A percentile compares a stretch with the other conserved stretches of the same genome.
Evolutionary conservation across 2,329 filamentous ascomycete species (phyloP).

Genomic region (Cladophialophora carrionii): DNA sequence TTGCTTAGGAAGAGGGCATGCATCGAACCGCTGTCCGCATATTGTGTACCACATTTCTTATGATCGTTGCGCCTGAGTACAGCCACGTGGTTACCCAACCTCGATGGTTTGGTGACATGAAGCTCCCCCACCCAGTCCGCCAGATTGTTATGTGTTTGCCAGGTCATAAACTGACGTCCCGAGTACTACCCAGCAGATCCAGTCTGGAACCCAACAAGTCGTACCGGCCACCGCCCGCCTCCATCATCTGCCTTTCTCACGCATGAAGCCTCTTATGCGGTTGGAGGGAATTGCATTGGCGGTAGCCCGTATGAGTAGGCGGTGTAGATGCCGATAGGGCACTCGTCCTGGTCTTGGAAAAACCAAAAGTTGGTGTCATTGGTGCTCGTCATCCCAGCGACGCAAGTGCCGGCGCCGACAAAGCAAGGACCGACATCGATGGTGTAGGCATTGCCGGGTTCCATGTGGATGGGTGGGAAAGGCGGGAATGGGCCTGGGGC

Average conservation of each 20-base stretch:
- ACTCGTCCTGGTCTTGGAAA: slow-evolving; percentile 65
- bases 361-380: slow-evolving; percentile 60
- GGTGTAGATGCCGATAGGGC: slow-evolving; percentile 39
- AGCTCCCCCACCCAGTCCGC: not conserved
- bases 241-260: not conserved
- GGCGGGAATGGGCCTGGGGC: slow-evolving; percentile 51
- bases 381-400: slow-evolving; percentile 47
- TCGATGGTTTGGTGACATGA: not conserved
- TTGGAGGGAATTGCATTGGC: slow-evolving; percentile 9
- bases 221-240: not conserved
- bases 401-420: slow-evolving; percentile 38
- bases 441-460: slow-evolving; percentile 59
- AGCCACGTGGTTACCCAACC: not conserved
- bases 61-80: not conserved
- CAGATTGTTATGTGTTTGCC: not conserved
- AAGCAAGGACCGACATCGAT: slow-evolving; percentile 45
- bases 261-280: not conserved
- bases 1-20: not conserved
- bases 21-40: not conserved
- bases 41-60: not conserved
- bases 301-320: slow-evolving; percentile 37
- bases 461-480: slow-evolving; percentile 45
- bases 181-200: not conserved
- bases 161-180: not conserved
- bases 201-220: not conserved